Base-by-base conservation (phyloP, 2,329 filamentous ascomycete species). In the Onygenales sp. region DNA sequence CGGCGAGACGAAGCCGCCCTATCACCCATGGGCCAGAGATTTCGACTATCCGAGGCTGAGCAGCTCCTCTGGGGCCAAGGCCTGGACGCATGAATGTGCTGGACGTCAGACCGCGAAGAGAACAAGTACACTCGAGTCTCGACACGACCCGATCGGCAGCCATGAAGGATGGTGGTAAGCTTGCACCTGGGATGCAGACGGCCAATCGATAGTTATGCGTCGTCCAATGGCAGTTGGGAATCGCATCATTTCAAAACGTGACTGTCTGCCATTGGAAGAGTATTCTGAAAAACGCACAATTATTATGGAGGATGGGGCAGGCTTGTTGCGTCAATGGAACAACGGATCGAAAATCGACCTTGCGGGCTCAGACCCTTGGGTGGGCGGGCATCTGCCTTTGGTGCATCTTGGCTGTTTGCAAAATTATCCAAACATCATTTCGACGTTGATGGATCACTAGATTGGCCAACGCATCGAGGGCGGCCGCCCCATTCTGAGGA, bases 181-280 rank as follows among this genome's bases (percentile, higher is more conserved):
- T 4, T 27, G 21, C 21, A 5, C 21, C 21, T 27, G 21, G 21
- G 21, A 27, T 27, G 21, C 21, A 5, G 21, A 27, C 3, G 5
- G 5, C 21, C 21, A 27, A 27, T 27, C 21, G 21, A 27, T 27
- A 17, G 17, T 17, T 17, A 27, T 27, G 21, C 21, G 5, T 27
- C 21, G 21, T 27, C 21, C 21, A 27, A 27, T 27, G 21, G 21
- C 3, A 27, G 21, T 5, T 27, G 21, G 21, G 3, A 27, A 5
- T 27, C 21, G 35, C 45, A 49, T 49, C 21, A n/a, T 31, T 27
- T 41, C 35, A 49, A 49, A 21, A 49, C 47, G 47, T 49, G 47
- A 49, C 35, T 8, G 36, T 41, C 36, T 39, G 17, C 21, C 21
- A 49, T 49, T 51, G 54, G 41, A 21, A 42, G 33, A 33, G 33